Conservation (phyloP, 371 early-diverging fungal genomes). For the Rhizopus microsporus region DNA sequence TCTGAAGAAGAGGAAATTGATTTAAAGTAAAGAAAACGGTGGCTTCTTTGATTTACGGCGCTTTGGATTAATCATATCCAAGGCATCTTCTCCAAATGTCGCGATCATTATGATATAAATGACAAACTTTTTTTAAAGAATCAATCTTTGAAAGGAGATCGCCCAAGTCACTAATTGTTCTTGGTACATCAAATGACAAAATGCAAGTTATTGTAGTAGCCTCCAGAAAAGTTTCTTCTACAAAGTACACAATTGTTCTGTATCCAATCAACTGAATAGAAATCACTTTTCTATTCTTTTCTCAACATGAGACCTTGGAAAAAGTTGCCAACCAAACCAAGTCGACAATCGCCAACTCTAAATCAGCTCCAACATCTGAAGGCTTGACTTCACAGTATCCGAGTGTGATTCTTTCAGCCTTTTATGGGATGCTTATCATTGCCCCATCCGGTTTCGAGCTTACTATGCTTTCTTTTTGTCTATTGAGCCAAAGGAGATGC, state of each 20-base stretch:
- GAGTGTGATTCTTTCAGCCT: constrained; percentile 6
- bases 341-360: constrained; percentile 9
- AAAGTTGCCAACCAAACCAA: constrained; percentile 12
- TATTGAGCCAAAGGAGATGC: constrained; percentile 10
- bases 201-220: background rate
- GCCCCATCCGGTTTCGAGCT: constrained; percentile 2
- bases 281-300: constrained; percentile 7
- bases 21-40: background rate
- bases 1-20: no score
- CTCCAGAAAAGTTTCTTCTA: background rate
- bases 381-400: constrained; percentile 9
- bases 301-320: constrained; percentile 9
- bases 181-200: constrained; percentile 6
- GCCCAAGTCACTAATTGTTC: background rate
- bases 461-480: constrained; percentile 10
- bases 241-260: constrained; percentile 6
- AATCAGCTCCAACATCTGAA: background rate
- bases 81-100: constrained; percentile 95
- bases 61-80: constrained; percentile 78
- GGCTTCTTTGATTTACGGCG: background rate
- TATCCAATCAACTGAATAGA: constrained; percentile 4
- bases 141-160: background rate
- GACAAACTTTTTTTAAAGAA: background rate
- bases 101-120: background rate
- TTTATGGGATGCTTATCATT: constrained; percentile 1